A percentile compares a stretch with the other conserved stretches of the same genome.
phyloP scores from a whole-genome alignment of 805 yeast species.

The Kodamaea kakaduensis region DNA sequence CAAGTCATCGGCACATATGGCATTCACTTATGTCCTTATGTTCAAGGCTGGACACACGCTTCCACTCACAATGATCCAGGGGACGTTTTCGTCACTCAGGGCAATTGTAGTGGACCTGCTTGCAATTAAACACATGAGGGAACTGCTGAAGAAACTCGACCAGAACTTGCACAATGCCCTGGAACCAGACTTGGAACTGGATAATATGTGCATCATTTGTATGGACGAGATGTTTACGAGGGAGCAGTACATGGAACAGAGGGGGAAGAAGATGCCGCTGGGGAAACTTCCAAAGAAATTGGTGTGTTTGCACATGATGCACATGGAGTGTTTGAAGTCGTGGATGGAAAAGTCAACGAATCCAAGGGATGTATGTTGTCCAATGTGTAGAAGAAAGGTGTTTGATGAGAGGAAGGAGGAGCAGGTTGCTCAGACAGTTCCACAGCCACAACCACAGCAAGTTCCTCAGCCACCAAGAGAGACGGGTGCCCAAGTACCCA shows the following conservation, averaged over 20 bases:
- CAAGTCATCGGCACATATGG: constrained; percentile 26
- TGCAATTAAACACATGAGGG: constrained; percentile 47
- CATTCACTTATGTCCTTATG: constrained; percentile 32
- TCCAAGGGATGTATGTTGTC: constrained; percentile 60
- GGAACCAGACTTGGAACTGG: constrained; percentile 52
- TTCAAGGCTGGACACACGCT: constrained; percentile 28
- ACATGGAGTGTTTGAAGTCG: constrained; percentile 81
- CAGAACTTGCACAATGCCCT: constrained; percentile 60
- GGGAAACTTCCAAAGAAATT: constrained; percentile 68
- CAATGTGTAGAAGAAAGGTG: constrained; percentile 79
- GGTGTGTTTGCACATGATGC: constrained; percentile 83
- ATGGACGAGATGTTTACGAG: constrained; percentile 76
- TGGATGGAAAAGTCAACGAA: constrained; percentile 90
- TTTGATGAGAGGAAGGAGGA: constrained; percentile 16
- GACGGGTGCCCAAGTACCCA: too few relatives aligned
- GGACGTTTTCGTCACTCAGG: constrained; percentile 39
- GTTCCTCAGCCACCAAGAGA: too few relatives aligned
- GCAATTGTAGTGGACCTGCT: constrained; percentile 29
- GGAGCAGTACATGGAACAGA: constrained; percentile 27
- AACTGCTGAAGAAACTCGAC: constrained; percentile 62
- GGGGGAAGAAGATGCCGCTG: constrained; percentile 19
- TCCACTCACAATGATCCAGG: constrained; percentile 42
- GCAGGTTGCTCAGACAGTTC: too few relatives aligned
- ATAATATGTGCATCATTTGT: constrained; percentile 79
- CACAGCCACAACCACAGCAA: too few relatives aligned